These are phyloP conservation scores for Phylloporus rhodoxanthus DNA, from an alignment of 768 basidiomycete genomes.

Conservation along the genomic window DNA sequence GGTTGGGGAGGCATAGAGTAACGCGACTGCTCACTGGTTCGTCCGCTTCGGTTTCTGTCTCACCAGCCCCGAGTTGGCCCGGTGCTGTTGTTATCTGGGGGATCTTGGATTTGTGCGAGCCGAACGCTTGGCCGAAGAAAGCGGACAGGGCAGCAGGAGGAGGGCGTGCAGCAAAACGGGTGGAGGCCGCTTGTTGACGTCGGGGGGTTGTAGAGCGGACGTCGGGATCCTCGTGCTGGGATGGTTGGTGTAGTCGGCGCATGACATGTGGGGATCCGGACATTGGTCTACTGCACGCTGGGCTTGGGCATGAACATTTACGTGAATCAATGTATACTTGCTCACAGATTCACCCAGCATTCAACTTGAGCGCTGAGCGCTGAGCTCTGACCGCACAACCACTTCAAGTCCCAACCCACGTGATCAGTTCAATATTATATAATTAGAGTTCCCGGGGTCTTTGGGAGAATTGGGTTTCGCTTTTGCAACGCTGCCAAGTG, in stretches of 20 bases:
- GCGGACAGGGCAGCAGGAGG: conserved; percentile 13
- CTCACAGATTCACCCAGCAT: not conserved
- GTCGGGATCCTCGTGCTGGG: not conserved
- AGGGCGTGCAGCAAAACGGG: not conserved
- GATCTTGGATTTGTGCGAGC: conserved; percentile 36
- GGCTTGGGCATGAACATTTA: not conserved
- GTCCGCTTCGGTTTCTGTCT: conserved; percentile 75
- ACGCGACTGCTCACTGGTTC: conserved; percentile 51
- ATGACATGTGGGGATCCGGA: not conserved
- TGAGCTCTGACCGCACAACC: not conserved
- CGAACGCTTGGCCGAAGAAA: conserved; percentile 23
- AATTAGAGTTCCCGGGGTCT: conserved; percentile 24
- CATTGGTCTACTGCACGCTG: not conserved
- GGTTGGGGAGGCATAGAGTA: not conserved
- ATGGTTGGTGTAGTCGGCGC: not conserved
- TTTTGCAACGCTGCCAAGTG: conserved; percentile 32
- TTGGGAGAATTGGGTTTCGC: conserved; percentile 32
- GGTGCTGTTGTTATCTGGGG: conserved; percentile 56
- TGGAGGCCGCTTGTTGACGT: not conserved
- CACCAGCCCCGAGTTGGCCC: conserved; percentile 56
- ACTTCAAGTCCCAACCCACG: not conserved
- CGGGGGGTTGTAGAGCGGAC: not conserved
- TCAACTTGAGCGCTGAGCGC: not conserved
- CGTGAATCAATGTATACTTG: not conserved
- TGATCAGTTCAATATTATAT: conserved; percentile 15